These are phyloP conservation scores for Metarhizium brunneum DNA, from an alignment of 2,329 filamentous ascomycete genomes.

Conservation along the genomic window DNA sequence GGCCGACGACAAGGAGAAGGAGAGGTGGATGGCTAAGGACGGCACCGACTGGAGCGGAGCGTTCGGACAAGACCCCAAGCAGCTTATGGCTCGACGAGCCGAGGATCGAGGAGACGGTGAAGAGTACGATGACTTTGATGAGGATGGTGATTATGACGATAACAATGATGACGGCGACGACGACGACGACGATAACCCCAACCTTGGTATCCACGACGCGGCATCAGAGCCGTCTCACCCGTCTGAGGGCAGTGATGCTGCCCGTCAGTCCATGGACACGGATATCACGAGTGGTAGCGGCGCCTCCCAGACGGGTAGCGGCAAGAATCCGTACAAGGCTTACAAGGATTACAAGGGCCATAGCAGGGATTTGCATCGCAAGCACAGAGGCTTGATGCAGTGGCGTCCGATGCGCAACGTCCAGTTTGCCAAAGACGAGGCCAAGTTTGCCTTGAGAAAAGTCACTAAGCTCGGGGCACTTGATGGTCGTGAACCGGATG, in stretches of 20 bases:
- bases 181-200: conserved; percentile 29
- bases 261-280: conserved; percentile 30
- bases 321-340: conserved; percentile 45
- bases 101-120: conserved; percentile 24
- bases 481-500: conserved; percentile 73
- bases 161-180: conserved; percentile 25
- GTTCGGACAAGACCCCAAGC: conserved; percentile 68
- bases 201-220: conserved; percentile 53
- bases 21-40: conserved; percentile 68
- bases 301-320: conserved; percentile 22
- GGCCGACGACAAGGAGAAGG: conserved; percentile 61
- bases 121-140: conserved; percentile 30
- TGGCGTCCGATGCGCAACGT: conserved; percentile 85
- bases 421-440: conserved; percentile 81
- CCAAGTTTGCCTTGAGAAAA: conserved; percentile 66
- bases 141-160: conserved; percentile 20
- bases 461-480: conserved; percentile 69
- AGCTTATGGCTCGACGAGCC: conserved; percentile 26
- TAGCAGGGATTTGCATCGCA: conserved; percentile 69
- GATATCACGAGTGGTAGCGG: conserved; percentile 22
- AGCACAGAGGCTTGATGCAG: conserved; percentile 88
- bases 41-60: conserved; percentile 82
- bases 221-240: conserved; percentile 20
- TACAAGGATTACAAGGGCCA: conserved; percentile 56
- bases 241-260: conserved; percentile 17